Conservation (phyloP, 108 stramenopile species). For the Pseudonitzschia pungens region DNA sequence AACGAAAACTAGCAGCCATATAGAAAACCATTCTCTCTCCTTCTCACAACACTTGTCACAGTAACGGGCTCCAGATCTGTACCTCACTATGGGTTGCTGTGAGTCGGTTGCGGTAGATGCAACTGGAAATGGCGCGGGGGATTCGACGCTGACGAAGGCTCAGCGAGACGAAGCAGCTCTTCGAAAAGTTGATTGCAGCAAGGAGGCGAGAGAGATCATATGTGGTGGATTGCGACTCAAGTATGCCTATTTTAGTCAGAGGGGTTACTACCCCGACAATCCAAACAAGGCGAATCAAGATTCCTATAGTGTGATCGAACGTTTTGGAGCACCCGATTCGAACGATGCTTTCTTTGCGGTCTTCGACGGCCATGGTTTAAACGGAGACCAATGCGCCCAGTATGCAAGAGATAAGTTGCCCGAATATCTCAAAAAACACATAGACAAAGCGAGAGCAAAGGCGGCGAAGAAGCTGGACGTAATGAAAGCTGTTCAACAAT, state of each 20-base stretch:
- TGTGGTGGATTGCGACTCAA: slow-evolving; percentile 65
- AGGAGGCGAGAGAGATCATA: slow-evolving; percentile 36
- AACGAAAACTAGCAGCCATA: no score
- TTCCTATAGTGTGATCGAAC: slow-evolving; percentile 54
- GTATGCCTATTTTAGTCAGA: slow-evolving; percentile 80
- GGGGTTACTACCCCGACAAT: slow-evolving; percentile 90
- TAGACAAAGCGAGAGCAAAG: slow-evolving; percentile 24
- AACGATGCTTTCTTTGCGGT: slow-evolving; percentile 83
- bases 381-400: slow-evolving; percentile 81
- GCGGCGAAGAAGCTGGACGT: slow-evolving; percentile 26
- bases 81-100: slow-evolving; percentile 40
- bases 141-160: neutral
- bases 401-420: slow-evolving; percentile 73
- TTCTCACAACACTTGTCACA: no score
- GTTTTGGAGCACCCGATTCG: slow-evolving; percentile 43
- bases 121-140: neutral
- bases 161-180: slow-evolving; percentile 19
- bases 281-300: slow-evolving; percentile 91
- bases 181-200: slow-evolving; percentile 34
- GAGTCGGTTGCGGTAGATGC: slow-evolving; percentile 34
- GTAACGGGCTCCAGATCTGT: no score
- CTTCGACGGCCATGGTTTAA: slow-evolving; percentile 88
- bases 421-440: slow-evolving; percentile 33
- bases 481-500: slow-evolving; percentile 11
- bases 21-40: no score